Evolutionary conservation across 257 asterid species (phyloP).

Genomic region (Solanum appendiculatum): DNA sequence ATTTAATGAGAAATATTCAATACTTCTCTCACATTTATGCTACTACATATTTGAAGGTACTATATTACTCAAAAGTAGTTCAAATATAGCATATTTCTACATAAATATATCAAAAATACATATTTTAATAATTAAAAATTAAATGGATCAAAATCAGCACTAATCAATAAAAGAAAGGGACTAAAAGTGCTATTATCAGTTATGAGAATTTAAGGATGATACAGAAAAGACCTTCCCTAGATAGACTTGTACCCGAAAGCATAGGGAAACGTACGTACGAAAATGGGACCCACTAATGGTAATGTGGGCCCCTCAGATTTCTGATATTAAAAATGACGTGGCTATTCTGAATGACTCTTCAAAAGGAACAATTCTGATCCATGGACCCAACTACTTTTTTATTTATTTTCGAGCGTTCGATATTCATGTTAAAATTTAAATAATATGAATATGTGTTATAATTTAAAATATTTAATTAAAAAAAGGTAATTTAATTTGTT

Average conservation of each 20-base stretch:
- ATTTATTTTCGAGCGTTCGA: too few relatives aligned
- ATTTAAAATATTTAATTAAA: background rate
- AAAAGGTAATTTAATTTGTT: background rate
- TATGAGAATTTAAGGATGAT: background rate
- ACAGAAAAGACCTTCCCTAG: slow-evolving; percentile 55
- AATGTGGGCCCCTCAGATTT: background rate
- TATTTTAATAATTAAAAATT: too few relatives aligned
- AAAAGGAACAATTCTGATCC: too few relatives aligned
- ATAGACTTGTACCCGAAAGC: background rate
- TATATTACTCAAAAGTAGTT: background rate
- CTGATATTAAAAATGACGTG: background rate
- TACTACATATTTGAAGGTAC: background rate
- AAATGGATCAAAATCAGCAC: background rate
- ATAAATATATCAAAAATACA: too few relatives aligned
- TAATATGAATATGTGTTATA: rapidly evolving
- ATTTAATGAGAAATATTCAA: background rate
- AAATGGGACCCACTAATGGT: slow-evolving; percentile 2
- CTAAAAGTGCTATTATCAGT: background rate
- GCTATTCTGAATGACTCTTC: background rate
- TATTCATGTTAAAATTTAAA: too few relatives aligned
- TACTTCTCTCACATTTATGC: too few relatives aligned
- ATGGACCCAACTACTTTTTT: too few relatives aligned
- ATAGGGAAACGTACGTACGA: slow-evolving; percentile 25
- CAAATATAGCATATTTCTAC: background rate
- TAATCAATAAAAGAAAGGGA: background rate